Conservation (phyloP, 2,329 filamentous ascomycete genomes). For the Myriosclerotinia duriaeana region DNA sequence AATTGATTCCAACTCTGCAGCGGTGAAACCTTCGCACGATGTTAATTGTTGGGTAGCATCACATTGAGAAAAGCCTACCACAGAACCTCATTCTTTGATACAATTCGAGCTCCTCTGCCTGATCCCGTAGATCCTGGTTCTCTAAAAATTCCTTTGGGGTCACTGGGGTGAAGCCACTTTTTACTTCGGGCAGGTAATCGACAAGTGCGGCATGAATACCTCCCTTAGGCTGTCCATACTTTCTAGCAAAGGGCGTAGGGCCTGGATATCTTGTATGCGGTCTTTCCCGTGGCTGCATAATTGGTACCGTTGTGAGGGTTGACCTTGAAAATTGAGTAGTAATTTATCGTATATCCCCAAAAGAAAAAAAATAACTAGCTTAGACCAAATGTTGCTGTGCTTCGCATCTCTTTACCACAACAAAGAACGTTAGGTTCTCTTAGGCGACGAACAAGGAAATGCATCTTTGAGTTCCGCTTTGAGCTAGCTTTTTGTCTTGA, state of each 20-base stretch:
- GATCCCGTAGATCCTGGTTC: neutral
- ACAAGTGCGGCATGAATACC: constrained; percentile 1
- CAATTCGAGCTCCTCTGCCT: neutral
- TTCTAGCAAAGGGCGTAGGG: constrained; percentile 6
- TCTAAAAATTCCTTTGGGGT: constrained; percentile 7
- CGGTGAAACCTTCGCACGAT: constrained; percentile 1
- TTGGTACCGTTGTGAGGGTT: neutral
- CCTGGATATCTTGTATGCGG: neutral
- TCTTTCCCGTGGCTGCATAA: neutral
- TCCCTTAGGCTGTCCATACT: constrained; percentile 10
- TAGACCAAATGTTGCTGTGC: neutral
- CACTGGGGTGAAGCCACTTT: constrained; percentile 9
- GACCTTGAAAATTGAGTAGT: neutral
- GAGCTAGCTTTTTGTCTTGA: neutral
- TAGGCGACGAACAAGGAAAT: neutral
- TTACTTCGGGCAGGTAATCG: neutral
- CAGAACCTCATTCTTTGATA: constrained; percentile 12
- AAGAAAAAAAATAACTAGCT: too few species aligned
- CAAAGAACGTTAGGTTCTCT: neutral
- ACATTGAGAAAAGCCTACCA: neutral
- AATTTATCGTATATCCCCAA: neutral
- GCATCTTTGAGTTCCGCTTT: neutral
- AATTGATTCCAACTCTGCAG: constrained; percentile 10
- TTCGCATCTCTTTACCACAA: neutral
- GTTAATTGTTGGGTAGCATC: neutral